Base-by-base conservation (phyloP, 805 yeast species). In the Wickerhamomyces bovis region DNA sequence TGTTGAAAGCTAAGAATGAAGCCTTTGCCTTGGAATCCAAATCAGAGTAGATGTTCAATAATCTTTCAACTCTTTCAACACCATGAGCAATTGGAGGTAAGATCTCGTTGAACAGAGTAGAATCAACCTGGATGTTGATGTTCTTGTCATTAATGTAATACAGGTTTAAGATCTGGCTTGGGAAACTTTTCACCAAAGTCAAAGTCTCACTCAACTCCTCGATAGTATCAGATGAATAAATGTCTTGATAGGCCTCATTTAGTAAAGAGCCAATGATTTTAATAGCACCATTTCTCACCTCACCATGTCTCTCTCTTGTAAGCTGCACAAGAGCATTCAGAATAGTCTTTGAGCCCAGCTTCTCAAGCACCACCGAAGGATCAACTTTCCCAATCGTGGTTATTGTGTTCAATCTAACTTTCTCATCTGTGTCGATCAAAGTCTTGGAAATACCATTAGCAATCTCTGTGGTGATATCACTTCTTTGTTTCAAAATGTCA, bases 371-470 rank as follows among this genome's bases (percentile, higher is more conserved):
- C 1, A 69, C 55, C 7, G 67, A 61, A 8, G 77, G 64, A 0
- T 80, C 71, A 2, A 86, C 61, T 25, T 68, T 58, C 8, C 73
- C 63, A 15, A 86, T 60, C 0, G 80, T 70, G 39, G 64, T 61
- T 48, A 87, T 79, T 0, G 94, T 78, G 1, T 73, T 64, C 30
- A 78, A 67, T 53, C 97, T 73, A 3, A 88, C 95, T 35, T 70
- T 74, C 48, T 84, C 92, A 55, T 86, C 89, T 0, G 81, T 68
- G 65, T 89, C 97, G 35, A 85, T 71, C 22, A 89, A 68, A 31
- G 90, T 80, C 55, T 84, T 84, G 16, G 78, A 68, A 11, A 87
- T 54, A 1, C 90, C 86, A 47, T 70, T 73, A 6, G 72, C 64
- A 2, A 81, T 65, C 41, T 83, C 89, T 0, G 65, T 55, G 2